phyloP scores from a whole-genome alignment of 345 rosid genomes.

The Populus nigra region DNA sequence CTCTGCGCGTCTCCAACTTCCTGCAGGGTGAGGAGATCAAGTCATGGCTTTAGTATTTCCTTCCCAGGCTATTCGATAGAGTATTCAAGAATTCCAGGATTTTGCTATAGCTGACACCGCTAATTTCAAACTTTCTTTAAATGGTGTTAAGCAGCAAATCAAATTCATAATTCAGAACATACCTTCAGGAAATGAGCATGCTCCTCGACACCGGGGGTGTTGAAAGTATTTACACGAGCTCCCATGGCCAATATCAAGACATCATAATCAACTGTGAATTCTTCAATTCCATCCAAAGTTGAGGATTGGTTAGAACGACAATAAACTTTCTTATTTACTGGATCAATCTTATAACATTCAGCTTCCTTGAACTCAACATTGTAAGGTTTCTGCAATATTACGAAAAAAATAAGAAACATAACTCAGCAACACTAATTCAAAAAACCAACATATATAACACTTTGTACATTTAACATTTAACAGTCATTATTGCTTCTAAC shows the following conservation, averaged over 20 bases:
- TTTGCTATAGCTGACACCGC: background rate
- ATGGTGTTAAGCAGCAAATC: background rate
- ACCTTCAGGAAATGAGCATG: conserved; percentile 70
- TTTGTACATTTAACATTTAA: background rate
- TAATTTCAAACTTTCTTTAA: background rate
- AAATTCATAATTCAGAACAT: background rate
- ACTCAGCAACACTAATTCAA: background rate
- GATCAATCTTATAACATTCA: conserved; percentile 12
- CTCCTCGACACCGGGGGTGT: conserved; percentile 81
- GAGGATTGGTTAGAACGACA: background rate
- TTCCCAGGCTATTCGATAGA: too few species aligned
- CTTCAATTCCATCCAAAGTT: conserved; percentile 22
- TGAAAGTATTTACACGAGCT: conserved; percentile 72
- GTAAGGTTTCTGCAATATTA: background rate
- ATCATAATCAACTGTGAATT: conserved; percentile 69
- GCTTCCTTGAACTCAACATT: conserved; percentile 12
- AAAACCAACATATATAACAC: too few species aligned
- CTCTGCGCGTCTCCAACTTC: conserved; percentile 76
- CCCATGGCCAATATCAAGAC: conserved; percentile 65
- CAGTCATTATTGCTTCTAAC: background rate
- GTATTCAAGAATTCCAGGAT: background rate
- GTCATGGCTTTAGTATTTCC: too few species aligned
- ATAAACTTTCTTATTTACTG: conserved; percentile 7
- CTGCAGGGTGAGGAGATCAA: conserved; percentile 26
- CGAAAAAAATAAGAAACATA: background rate